Percentiles rank a stretch among this genome's conserved stretches.
These are phyloP conservation scores for Cryptococcus sp. DNA, from an alignment of 1,284 basidiomycete species.

Conservation along the genomic window DNA sequence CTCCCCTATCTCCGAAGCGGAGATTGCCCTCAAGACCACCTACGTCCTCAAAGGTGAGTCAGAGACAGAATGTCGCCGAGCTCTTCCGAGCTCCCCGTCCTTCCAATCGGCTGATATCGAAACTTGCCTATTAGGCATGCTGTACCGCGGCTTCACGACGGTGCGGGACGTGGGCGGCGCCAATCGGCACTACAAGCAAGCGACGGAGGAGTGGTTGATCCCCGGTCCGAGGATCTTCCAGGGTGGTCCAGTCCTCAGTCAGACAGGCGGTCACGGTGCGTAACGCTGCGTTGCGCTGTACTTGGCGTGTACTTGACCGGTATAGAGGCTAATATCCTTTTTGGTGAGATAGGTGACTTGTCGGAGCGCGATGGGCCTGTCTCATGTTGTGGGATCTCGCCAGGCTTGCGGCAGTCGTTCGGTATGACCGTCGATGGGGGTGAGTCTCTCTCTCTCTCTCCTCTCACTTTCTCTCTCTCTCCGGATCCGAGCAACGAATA, in stretches of 20 bases:
- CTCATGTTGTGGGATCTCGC: slow-evolving; percentile 50
- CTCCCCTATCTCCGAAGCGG: slow-evolving; percentile 45
- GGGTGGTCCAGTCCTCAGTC: slow-evolving; percentile 57
- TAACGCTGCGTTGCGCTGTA: background rate
- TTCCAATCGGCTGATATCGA: background rate
- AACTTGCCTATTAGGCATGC: slow-evolving; percentile 51
- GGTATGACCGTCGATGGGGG: slow-evolving; percentile 7
- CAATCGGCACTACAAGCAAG: slow-evolving; percentile 53
- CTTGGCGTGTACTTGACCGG: background rate
- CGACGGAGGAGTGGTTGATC: slow-evolving; percentile 57
- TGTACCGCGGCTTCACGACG: slow-evolving; percentile 58
- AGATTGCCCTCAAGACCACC: slow-evolving; percentile 52
- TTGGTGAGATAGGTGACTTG: slow-evolving; percentile 6
- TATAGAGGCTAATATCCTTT: background rate
- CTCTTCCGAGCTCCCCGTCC: background rate
- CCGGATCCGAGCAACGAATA: background rate
- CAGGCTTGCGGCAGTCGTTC: background rate
- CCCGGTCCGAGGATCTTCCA: slow-evolving; percentile 56
- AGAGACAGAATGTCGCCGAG: no score
- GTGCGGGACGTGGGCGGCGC: slow-evolving; percentile 60
- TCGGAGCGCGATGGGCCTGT: slow-evolving; percentile 20
- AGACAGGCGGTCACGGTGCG: slow-evolving; percentile 59
- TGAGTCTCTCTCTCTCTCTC: background rate
- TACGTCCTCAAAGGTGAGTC: slow-evolving; percentile 54
- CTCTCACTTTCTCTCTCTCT: background rate